These are phyloP conservation scores for Pyronema domesticum DNA, from an alignment of 495 filamentous ascomycete genomes.

Conservation along the genomic window DNA sequence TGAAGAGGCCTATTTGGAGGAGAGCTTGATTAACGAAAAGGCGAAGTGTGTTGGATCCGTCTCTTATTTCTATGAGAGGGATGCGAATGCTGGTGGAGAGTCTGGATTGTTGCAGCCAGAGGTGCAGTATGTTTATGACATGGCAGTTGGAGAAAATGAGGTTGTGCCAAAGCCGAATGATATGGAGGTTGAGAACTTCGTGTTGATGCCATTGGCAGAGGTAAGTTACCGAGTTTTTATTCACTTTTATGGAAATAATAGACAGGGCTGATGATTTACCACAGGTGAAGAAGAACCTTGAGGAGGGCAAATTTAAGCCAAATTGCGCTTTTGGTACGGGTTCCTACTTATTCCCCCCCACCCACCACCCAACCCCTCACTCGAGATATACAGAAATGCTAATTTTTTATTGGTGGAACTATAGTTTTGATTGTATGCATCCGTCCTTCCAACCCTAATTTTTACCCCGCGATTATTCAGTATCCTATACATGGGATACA, in stretches of 20 bases:
- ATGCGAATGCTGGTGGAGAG: slow-evolving; percentile 64
- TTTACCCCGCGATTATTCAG: background rate
- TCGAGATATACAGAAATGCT: background rate
- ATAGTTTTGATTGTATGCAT: background rate
- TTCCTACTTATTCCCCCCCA: background rate
- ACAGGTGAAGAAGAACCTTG: slow-evolving; percentile 39
- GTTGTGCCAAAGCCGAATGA: slow-evolving; percentile 59
- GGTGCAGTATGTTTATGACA: slow-evolving; percentile 71
- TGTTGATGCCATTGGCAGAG: slow-evolving; percentile 54
- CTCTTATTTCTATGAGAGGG: slow-evolving; percentile 71
- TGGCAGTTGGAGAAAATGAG: slow-evolving; percentile 47
- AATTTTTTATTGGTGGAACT: background rate
- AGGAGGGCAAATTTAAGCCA: slow-evolving; percentile 68
- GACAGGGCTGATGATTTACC: background rate
- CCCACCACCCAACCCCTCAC: too few relatives aligned
- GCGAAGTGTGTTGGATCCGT: slow-evolving; percentile 48
- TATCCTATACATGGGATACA: too few relatives aligned
- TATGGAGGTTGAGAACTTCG: slow-evolving; percentile 75
- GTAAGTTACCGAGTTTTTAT: slow-evolving; percentile 25
- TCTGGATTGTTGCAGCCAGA: slow-evolving; percentile 78
- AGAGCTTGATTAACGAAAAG: slow-evolving; percentile 41
- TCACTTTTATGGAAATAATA: background rate
- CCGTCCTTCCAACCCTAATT: background rate
- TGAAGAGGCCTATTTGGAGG: slow-evolving; percentile 79
- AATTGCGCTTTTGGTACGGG: slow-evolving; percentile 52